These are phyloP conservation scores for Apiotrichum gracile DNA, from an alignment of 1,284 basidiomycete species.

Conservation along the genomic window DNA sequence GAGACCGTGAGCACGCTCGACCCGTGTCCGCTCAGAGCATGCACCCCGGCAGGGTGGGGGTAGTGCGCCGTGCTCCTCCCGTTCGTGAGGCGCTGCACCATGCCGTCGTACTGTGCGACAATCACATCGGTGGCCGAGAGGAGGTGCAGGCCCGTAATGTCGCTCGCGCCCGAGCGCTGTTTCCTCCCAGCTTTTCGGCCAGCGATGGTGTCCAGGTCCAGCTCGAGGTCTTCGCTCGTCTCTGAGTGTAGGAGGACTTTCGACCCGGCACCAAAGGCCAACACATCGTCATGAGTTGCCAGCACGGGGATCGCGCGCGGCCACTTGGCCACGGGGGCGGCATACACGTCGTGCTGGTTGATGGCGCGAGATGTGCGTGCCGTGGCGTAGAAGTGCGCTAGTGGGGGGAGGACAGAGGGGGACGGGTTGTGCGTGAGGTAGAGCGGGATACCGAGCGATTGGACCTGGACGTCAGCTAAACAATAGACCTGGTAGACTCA, in stretches of 20 bases:
- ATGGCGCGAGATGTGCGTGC: conserved; percentile 20
- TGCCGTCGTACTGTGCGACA: conserved; percentile 38
- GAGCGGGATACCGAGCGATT: conserved; percentile 26
- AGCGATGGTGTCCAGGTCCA: not conserved
- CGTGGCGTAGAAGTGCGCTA: conserved; percentile 21
- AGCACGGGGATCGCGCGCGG: conserved; percentile 34
- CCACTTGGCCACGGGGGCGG: conserved; percentile 38
- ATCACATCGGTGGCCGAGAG: conserved; percentile 14
- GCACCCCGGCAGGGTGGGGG: conserved; percentile 13
- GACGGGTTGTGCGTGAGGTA: conserved; percentile 26
- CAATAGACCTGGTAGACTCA: not conserved
- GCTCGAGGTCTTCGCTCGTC: not conserved
- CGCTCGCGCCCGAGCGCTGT: conserved; percentile 16
- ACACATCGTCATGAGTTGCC: conserved; percentile 14
- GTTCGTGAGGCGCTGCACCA: conserved; percentile 23
- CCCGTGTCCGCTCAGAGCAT: conserved; percentile 8
- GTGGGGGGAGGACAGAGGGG: conserved; percentile 20
- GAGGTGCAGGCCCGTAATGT: conserved; percentile 31
- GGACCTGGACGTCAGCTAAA: conserved; percentile 21
- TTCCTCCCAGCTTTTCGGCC: not conserved
- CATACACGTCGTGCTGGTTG: conserved; percentile 23
- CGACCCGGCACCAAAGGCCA: conserved; percentile 33
- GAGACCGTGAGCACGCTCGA: conserved; percentile 24
- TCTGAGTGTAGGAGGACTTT: conserved; percentile 31
- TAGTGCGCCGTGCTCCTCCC: conserved; percentile 13